Evolutionary conservation across 805 yeast genomes (phyloP), one percentile per base, ranked within the genome.

Genomic region (Teunomyces gatunensis): DNA sequence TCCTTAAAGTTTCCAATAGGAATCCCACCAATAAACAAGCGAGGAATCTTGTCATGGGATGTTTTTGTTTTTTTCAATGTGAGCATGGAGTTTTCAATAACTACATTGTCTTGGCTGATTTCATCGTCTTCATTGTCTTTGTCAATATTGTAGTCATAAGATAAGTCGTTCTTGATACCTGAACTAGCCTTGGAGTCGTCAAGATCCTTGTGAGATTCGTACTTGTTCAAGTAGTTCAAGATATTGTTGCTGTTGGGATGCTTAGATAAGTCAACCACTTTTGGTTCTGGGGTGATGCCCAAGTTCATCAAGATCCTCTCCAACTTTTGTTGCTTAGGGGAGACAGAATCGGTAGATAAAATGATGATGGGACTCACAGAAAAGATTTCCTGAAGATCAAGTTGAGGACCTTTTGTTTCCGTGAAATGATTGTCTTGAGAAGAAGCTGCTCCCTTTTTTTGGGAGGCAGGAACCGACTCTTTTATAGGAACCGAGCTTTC

Each of bases 281-380:
- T 59, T 23, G 72, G 68, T 49, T 67, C 70, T 3, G 74, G 74
- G 13, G 54, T 57, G 27, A 69, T 64, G 35, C 56, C 58, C 23
- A 68, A 49, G 18, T 49, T 55, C 17, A 48, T 27, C 13, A 61
- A 54, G 9, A 68, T 53, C 7, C 53, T 56, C 35, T 54, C 58
- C 4, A 54, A 55, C 41, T 33, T 33, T 27, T 36, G 45, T 32
- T 47, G 48, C n/a, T 41, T 46, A 12, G 45, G 25, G 15, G 52
- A 53, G 20, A 55, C 56, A 33, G 61, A 61, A 44, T 60, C 58
- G 42, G 60, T 52, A 25, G 68, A 50, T 3, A 69, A 37, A 2
- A 68, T 48, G 13, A 54, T 60, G 12, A 67, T 54, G 3, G 71
- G 65, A 15, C 63, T 54, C 4, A 69, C 53, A 6, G 66, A 59